Evolutionary conservation across 2,329 filamentous ascomycete genomes (phyloP).

Genomic region (Sporothrix dimorphospora): DNA sequence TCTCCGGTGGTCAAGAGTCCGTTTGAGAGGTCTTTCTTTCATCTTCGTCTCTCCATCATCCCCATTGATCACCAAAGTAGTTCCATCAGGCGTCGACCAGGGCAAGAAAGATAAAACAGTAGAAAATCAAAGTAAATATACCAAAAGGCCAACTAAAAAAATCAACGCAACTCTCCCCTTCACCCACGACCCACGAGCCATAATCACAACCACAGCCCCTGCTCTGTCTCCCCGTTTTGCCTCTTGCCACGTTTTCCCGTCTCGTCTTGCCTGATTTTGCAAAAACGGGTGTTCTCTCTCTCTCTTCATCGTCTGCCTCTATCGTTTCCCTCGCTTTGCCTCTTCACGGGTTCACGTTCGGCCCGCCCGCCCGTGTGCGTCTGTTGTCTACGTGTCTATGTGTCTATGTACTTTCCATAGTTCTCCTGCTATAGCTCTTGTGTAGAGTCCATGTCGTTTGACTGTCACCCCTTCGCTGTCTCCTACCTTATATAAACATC

Average conservation of each 20-base stretch:
- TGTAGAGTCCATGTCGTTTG: too few relatives aligned
- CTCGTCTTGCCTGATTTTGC: constrained; percentile 12
- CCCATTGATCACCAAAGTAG: constrained; percentile 12
- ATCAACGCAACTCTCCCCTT: too few relatives aligned
- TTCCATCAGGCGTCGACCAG: not conserved
- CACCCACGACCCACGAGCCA: not conserved
- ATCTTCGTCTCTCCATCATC: not conserved
- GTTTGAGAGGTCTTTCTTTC: not conserved
- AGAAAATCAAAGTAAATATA: not conserved
- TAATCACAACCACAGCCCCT: too few relatives aligned
- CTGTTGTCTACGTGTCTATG: not conserved
- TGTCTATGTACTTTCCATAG: not conserved
- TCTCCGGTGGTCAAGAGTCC: not conserved
- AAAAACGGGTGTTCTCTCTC: constrained; percentile 1
- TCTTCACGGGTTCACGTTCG: not conserved
- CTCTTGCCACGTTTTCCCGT: constrained; percentile 12
- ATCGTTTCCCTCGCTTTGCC: not conserved
- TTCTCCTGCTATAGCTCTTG: constrained; percentile 6
- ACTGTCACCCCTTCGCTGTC: not conserved
- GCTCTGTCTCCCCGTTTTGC: not conserved
- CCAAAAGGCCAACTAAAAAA: not conserved
- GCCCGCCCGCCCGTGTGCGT: not conserved
- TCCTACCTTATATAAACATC: constrained; percentile 6
- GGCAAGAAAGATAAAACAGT: too few relatives aligned
- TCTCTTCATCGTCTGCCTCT: not conserved